These are phyloP conservation scores for Parastagonospora nodorum DNA, from an alignment of 2,329 filamentous ascomycete species.

Conservation along the genomic window DNA sequence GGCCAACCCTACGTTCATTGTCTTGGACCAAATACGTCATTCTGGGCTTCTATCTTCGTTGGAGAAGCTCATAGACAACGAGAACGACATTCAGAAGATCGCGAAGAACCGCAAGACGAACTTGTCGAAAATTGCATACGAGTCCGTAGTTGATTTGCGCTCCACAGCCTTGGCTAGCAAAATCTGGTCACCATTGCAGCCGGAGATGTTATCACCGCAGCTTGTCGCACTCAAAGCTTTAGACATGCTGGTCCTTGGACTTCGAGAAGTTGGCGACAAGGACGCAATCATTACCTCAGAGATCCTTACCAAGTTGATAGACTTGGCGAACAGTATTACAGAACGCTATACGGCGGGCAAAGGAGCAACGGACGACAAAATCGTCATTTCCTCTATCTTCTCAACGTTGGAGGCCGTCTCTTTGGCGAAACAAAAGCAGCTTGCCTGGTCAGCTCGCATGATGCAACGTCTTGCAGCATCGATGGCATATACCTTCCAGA, in stretches of 20 bases:
- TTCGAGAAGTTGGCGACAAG: constrained; percentile 55
- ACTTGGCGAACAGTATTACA: constrained; percentile 42
- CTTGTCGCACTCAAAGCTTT: constrained; percentile 67
- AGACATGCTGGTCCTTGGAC: constrained; percentile 61
- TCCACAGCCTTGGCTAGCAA: constrained; percentile 57
- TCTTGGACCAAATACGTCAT: constrained; percentile 61
- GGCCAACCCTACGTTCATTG: constrained; percentile 64
- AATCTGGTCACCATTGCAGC: constrained; percentile 64
- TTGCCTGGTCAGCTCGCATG: constrained; percentile 50
- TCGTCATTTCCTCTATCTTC: constrained; percentile 48
- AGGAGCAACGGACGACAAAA: constrained; percentile 21
- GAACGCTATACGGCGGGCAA: constrained; percentile 22
- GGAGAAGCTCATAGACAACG: constrained; percentile 57
- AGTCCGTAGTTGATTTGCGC: constrained; percentile 61
- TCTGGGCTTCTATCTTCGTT: constrained; percentile 63
- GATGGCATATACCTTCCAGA: constrained; percentile 36
- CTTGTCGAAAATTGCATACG: constrained; percentile 68
- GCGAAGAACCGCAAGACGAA: constrained; percentile 69
- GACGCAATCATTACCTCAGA: constrained; percentile 53
- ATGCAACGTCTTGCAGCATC: constrained; percentile 59
- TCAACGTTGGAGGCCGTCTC: constrained; percentile 59
- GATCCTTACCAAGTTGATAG: constrained; percentile 47
- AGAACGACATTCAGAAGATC: constrained; percentile 63
- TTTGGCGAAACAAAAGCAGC: constrained; percentile 49
- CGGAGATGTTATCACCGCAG: constrained; percentile 63